Evolutionary conservation across 2,329 filamentous ascomycete species (phyloP), one percentile per base, ranked within the genome.

Genomic region (Beauveria caledonica): DNA sequence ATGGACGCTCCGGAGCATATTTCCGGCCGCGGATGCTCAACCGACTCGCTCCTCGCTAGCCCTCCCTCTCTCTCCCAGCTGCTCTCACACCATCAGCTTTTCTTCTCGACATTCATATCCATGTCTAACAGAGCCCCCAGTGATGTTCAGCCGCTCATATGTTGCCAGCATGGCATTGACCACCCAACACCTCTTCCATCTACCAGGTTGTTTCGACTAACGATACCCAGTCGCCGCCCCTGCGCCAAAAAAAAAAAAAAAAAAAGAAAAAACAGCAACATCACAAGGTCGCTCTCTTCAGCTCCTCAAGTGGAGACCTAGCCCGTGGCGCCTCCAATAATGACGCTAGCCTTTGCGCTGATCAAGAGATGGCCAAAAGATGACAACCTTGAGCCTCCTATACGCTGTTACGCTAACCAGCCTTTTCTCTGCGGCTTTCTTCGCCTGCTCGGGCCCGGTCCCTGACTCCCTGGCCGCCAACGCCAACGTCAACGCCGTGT

Each of bases 341-440:
- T 21, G 58, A 29, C 49, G 10, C 58, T 40, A 49, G 50, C 21
- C 50, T 54, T 46, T 55, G 42, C 50, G 58, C 58, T 60, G 58
- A 60, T 60, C 50, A 54, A 60, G 42, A 53, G 58, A 54, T 54
- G 33, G 58, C 50, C 17, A 36, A 36, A 19, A 50, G 58, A 50
- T 60, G 58, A 60, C 58, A 60, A 60, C 58, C 29, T 54, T 40
- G 50, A 60, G 58, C 42, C 58, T 60, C 50, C 42, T 33, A 60
- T 60, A 54, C 49, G 58, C n/a, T 60, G 58, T 6, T 23, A 48
- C 58, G 33, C 56, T 58, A 58, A 42, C 33, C 45, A 50, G 11
- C 21, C 45, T 15, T 40, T 36, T 49, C 23, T 44, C n/a, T 51
- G 36, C 45, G 9, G 45, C 5, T 25, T 36, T 44, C 54, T 40